phyloP scores from a whole-genome alignment of 2,329 filamentous ascomycete species.

The Paracamarosporium sp. region DNA sequence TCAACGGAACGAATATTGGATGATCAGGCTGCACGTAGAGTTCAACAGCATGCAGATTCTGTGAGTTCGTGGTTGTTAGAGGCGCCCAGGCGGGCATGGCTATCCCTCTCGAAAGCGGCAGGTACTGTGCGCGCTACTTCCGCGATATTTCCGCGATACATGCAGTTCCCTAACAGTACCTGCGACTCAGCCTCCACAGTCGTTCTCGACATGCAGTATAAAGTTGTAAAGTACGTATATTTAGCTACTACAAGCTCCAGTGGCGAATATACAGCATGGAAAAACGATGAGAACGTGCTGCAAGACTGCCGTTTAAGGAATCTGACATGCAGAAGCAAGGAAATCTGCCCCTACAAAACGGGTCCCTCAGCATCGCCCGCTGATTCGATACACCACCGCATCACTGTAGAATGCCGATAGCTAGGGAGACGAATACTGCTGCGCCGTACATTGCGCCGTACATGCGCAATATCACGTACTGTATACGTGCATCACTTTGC shows the following conservation, averaged over 20 bases:
- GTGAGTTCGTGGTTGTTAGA: neutral
- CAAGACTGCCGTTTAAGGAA: neutral
- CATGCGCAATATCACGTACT: too few relatives aligned
- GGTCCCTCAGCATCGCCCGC: neutral
- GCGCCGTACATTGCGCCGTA: too few relatives aligned
- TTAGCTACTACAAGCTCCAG: neutral
- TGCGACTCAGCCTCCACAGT: neutral
- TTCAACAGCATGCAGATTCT: neutral
- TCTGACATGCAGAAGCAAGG: slow-evolving; percentile 1
- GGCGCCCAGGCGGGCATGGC: neutral
- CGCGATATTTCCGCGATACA: neutral
- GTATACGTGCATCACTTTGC: too few relatives aligned
- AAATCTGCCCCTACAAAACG: neutral
- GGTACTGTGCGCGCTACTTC: neutral
- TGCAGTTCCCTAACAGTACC: neutral
- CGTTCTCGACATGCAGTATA: neutral
- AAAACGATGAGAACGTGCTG: neutral
- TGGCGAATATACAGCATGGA: neutral
- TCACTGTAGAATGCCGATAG: neutral
- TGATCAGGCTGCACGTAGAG: too few relatives aligned
- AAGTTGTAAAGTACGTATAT: neutral
- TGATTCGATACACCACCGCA: neutral
- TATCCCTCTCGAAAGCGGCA: neutral
- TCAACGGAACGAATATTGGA: too few relatives aligned
- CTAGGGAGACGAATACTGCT: too few relatives aligned